Percentiles rank a stretch among this genome's conserved stretches.
Conservation (phyloP, 306 rosid species). For the Abrus precatorius region DNA sequence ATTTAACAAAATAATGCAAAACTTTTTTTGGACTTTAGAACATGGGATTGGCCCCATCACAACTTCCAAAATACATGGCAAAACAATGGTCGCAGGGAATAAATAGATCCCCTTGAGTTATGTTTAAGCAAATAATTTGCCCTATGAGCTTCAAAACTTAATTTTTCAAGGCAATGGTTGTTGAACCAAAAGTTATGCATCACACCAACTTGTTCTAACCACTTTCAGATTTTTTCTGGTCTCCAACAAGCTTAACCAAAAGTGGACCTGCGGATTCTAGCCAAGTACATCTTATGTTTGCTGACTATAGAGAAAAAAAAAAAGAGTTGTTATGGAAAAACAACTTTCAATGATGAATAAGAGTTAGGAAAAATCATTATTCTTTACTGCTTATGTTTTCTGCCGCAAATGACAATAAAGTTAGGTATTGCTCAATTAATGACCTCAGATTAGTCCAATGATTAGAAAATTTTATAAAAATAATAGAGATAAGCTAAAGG, state of each 20-base stretch:
- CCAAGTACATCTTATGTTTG: slow-evolving; percentile 6
- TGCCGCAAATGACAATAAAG: slow-evolving; percentile 21
- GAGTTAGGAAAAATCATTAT: slow-evolving; percentile 27
- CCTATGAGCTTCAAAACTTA: slow-evolving; percentile 34
- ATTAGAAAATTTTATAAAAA: background rate
- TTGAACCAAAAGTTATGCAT: slow-evolving; percentile 48
- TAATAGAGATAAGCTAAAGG: slow-evolving; percentile 3
- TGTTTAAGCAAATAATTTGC: slow-evolving; percentile 48
- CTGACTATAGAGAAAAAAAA: background rate
- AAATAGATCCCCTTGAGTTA: slow-evolving; percentile 41
- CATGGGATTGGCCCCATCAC: slow-evolving; percentile 54
- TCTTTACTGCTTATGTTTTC: background rate
- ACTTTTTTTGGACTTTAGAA: slow-evolving; percentile 34
- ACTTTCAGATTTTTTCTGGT: slow-evolving; percentile 34
- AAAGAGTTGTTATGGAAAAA: background rate
- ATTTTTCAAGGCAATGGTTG: slow-evolving; percentile 28
- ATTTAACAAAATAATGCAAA: slow-evolving; percentile 28
- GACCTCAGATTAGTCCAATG: slow-evolving; percentile 38
- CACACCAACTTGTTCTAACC: slow-evolving; percentile 37
- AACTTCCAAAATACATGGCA: slow-evolving; percentile 34
- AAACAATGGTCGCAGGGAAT: background rate
- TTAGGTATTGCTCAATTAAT: slow-evolving; percentile 42
- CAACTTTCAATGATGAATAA: slow-evolving; percentile 31
- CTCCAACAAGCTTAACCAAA: slow-evolving; percentile 47
- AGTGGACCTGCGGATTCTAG: slow-evolving; percentile 27